Evolutionary conservation across 345 rosid species (phyloP).

Genomic region (Sonneratia alba): DNA sequence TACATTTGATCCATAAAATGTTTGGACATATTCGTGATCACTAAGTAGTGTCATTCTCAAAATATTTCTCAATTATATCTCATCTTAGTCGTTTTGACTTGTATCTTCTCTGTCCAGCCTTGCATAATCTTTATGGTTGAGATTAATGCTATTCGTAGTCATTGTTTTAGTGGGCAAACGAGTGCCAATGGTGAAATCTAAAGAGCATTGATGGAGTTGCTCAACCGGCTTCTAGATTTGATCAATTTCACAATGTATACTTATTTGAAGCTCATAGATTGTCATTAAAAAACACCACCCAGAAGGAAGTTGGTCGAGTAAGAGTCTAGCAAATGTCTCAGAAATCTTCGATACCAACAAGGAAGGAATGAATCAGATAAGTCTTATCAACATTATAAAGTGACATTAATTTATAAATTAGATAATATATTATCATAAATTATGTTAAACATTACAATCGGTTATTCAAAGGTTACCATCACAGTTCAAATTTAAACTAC

Average conservation of each 20-base stretch:
- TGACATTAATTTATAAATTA: no score
- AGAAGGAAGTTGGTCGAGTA: no score
- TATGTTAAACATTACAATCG: no score
- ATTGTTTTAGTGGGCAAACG: constrained; percentile 93
- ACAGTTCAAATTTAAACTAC: no score
- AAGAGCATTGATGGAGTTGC: constrained; percentile 93
- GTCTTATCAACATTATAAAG: no score
- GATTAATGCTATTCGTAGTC: constrained; percentile 98
- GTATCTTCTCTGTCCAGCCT: constrained; percentile 40
- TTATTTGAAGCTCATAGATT: neutral
- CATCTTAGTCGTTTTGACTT: neutral
- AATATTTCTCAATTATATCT: neutral
- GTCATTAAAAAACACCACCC: neutral
- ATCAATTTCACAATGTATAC: constrained; percentile 84
- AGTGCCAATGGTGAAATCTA: constrained; percentile 99
- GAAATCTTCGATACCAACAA: no score
- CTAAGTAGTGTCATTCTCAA: constrained; percentile 41
- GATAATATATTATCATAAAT: no score
- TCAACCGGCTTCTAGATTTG: constrained; percentile 97
- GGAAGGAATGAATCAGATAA: no score
- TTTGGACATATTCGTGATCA: constrained; percentile 97
- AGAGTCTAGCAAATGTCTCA: no score
- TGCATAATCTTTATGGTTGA: constrained; percentile 99
- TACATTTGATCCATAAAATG: constrained; percentile 88
- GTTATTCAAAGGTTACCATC: no score